Evolutionary conservation across 352 stramenopile genomes (phyloP).

Genomic region (Globisporangium alternatum): DNA sequence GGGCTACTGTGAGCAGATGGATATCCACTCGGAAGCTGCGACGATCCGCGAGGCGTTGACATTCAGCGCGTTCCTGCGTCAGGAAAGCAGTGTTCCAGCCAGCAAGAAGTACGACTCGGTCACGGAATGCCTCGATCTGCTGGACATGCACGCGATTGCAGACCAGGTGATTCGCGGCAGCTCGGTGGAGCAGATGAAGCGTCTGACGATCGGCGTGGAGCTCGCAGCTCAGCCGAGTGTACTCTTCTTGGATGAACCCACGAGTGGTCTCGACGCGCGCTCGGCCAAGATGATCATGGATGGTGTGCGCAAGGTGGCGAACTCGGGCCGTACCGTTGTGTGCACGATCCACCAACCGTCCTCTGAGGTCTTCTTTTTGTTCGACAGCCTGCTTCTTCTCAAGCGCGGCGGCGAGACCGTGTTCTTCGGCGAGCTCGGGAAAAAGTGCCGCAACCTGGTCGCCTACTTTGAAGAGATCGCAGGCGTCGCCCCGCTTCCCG

Average conservation of each 20-base stretch:
- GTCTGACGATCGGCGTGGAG: slow-evolving; percentile 51
- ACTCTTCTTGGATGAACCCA: slow-evolving; percentile 81
- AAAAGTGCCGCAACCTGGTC: slow-evolving; percentile 17
- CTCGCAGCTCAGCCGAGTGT: slow-evolving; percentile 77
- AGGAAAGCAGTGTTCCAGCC: slow-evolving; percentile 21
- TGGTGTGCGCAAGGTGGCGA: slow-evolving; percentile 80
- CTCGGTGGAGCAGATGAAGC: slow-evolving; percentile 50
- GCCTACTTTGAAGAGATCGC: slow-evolving; percentile 28
- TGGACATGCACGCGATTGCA: slow-evolving; percentile 27
- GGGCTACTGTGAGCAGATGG: slow-evolving; percentile 68
- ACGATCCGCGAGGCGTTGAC: slow-evolving; percentile 83
- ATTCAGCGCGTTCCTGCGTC: slow-evolving; percentile 77
- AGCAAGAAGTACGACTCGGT: slow-evolving; percentile 30
- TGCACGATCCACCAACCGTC: slow-evolving; percentile 91
- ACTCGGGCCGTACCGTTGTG: slow-evolving; percentile 69
- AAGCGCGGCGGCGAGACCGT: slow-evolving; percentile 34
- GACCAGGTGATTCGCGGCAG: slow-evolving; percentile 40
- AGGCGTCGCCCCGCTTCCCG: slow-evolving; percentile 12
- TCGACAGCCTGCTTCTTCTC: slow-evolving; percentile 77
- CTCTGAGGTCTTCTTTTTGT: slow-evolving; percentile 82
- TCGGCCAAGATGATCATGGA: slow-evolving; percentile 34
- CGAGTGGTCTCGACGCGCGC: slow-evolving; percentile 79
- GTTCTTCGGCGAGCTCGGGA: slow-evolving; percentile 24
- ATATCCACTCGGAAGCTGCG: slow-evolving; percentile 25
- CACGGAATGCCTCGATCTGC: slow-evolving; percentile 34